Evolutionary conservation across 352 stramenopile genomes (phyloP).

Genomic region (Globisporangium cederbergense): DNA sequence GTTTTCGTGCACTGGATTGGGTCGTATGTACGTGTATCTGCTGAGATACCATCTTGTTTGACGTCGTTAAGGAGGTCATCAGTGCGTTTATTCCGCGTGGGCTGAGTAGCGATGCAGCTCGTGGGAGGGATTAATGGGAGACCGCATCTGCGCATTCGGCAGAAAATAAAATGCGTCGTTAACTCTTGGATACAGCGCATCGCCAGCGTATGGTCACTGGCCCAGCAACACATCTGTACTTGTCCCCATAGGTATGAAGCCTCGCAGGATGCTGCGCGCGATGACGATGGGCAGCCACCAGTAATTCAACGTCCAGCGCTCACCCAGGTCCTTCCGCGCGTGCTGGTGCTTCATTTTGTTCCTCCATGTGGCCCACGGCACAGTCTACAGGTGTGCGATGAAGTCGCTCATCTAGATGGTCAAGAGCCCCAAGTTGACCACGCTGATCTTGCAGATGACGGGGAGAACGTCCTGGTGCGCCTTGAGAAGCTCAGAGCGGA

Average conservation of each 20-base stretch:
- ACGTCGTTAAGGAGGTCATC: background rate
- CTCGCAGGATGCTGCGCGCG: background rate
- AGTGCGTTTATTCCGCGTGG: no score
- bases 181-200: no score
- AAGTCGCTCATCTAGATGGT: background rate
- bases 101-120: no score
- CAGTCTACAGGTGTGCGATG: background rate
- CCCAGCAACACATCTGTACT: background rate
- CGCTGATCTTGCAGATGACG: background rate
- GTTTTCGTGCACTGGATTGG: background rate
- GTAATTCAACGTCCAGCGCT: constrained; percentile 3
- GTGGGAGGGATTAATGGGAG: no score
- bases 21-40: background rate
- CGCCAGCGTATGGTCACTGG: no score
- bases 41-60: background rate
- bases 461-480: background rate
- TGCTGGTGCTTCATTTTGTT: background rate
- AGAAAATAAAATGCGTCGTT: no score
- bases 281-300: background rate
- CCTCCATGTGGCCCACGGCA: background rate
- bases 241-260: background rate
- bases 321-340: background rate
- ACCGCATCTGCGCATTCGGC: no score
- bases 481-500: no score
- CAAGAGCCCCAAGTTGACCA: background rate